A percentile compares a stretch with the other conserved stretches of the same genome.
These are phyloP conservation scores for Calonectria hongkongensis DNA, from an alignment of 2,329 filamentous ascomycete species.

Conservation along the genomic window DNA sequence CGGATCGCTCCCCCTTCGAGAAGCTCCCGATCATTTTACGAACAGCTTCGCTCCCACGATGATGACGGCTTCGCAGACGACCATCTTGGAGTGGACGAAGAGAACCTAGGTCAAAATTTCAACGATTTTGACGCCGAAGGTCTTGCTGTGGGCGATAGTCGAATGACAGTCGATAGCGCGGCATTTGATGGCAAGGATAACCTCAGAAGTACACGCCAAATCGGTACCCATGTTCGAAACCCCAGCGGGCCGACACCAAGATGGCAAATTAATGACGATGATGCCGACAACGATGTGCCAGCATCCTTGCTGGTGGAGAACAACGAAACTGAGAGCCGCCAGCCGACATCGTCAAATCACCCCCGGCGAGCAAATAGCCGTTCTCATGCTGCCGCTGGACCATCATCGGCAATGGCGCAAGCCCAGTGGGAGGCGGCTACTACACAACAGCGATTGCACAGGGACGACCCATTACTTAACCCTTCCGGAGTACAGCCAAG, in stretches of 20 bases:
- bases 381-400: constrained; percentile 57
- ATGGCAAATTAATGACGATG: constrained; percentile 66
- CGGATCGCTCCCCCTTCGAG: constrained; percentile 59
- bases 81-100: constrained; percentile 69
- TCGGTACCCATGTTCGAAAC: constrained; percentile 42
- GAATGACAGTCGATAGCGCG: constrained; percentile 64
- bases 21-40: constrained; percentile 68
- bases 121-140: constrained; percentile 69
- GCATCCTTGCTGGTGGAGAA: constrained; percentile 77
- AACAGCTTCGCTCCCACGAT: constrained; percentile 66
- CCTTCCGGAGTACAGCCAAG: constrained; percentile 50
- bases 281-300: constrained; percentile 76
- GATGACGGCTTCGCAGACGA: constrained; percentile 65
- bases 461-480: constrained; percentile 57
- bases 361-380: constrained; percentile 37
- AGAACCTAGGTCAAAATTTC: constrained; percentile 72
- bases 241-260: constrained; percentile 42
- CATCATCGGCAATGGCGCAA: constrained; percentile 65
- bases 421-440: constrained; percentile 74
- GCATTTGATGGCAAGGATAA: constrained; percentile 50
- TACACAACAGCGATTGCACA: constrained; percentile 70
- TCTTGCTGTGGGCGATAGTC: constrained; percentile 68
- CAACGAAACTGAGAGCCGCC: constrained; percentile 57
- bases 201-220: constrained; percentile 35
- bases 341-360: constrained; percentile 47